phyloP scores from a whole-genome alignment of 1,139 yeast genomes.

The Candida mesenterica region DNA sequence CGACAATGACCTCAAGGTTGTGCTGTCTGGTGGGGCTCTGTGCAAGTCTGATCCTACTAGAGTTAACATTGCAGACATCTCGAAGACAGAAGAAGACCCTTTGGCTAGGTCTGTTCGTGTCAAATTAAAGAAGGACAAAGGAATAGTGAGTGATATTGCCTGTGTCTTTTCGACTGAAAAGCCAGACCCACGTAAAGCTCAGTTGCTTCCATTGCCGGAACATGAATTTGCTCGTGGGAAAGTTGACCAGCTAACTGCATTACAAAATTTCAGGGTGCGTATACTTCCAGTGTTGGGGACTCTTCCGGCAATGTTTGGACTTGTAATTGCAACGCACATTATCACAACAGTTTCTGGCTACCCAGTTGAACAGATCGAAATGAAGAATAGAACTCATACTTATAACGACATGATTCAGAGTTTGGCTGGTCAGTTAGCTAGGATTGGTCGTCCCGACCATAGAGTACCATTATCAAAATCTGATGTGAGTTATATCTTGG shows the following conservation, averaged over 20 bases:
- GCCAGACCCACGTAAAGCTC: slow-evolving; percentile 93
- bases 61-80: slow-evolving; percentile 43
- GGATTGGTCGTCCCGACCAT: slow-evolving; percentile 69
- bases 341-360: slow-evolving; percentile 81
- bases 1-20: slow-evolving; percentile 55
- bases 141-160: slow-evolving; percentile 74
- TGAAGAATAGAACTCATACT: slow-evolving; percentile 81
- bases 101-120: slow-evolving; percentile 86
- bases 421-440: slow-evolving; percentile 81
- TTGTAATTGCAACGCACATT: slow-evolving; percentile 81
- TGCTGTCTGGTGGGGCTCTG: slow-evolving; percentile 96
- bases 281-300: slow-evolving; percentile 94
- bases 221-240: slow-evolving; percentile 76
- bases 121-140: slow-evolving; percentile 66
- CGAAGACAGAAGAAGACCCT: slow-evolving; percentile 84
- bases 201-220: slow-evolving; percentile 77
- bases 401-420: slow-evolving; percentile 82
- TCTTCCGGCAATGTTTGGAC: slow-evolving; percentile 94
- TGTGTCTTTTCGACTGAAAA: slow-evolving; percentile 92
- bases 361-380: slow-evolving; percentile 84
- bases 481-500: slow-evolving; percentile 84
- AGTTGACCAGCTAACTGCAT: slow-evolving; percentile 83
- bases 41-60: slow-evolving; percentile 56
- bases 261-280: slow-evolving; percentile 87
- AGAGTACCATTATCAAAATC: slow-evolving; percentile 67